phyloP scores from a whole-genome alignment of 805 yeast genomes.

The Starmerella geochares region DNA sequence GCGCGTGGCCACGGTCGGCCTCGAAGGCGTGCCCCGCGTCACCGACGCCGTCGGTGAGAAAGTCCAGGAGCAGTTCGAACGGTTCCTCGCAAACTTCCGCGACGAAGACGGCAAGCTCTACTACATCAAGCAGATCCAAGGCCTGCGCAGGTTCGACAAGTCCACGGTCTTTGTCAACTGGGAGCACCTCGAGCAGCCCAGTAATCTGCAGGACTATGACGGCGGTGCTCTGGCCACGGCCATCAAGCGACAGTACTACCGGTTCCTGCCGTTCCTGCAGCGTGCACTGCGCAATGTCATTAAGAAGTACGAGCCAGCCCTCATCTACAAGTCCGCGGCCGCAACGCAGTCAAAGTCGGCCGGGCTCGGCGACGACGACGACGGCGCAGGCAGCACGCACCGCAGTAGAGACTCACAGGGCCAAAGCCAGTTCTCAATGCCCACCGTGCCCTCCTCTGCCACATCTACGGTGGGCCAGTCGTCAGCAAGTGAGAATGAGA shows the following conservation, averaged over 20 bases:
- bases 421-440: constrained; percentile 1
- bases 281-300: constrained; percentile 65
- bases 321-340: constrained; percentile 34
- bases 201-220: constrained; percentile 36
- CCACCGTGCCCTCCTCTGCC: constrained; percentile 5
- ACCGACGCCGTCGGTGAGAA: constrained; percentile 87
- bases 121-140: constrained; percentile 69
- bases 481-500: constrained; percentile 41
- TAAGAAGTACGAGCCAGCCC: constrained; percentile 62
- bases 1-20: constrained; percentile 19
- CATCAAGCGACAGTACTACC: constrained; percentile 78
- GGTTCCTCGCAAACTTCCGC: constrained; percentile 57
- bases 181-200: constrained; percentile 61
- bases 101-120: constrained; percentile 39
- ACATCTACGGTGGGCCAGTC: constrained; percentile 17
- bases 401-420: neutral
- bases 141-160: constrained; percentile 65
- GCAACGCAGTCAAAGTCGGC: neutral
- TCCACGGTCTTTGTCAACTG: constrained; percentile 78
- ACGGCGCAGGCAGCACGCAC: neutral
- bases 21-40: constrained; percentile 58
- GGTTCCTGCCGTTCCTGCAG: constrained; percentile 78
- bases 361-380: neutral
- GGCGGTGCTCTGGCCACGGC: constrained; percentile 78
- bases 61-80: constrained; percentile 83